These are phyloP conservation scores for Cordyceps tenuipes DNA, from an alignment of 2,329 filamentous ascomycete species.

Conservation along the genomic window DNA sequence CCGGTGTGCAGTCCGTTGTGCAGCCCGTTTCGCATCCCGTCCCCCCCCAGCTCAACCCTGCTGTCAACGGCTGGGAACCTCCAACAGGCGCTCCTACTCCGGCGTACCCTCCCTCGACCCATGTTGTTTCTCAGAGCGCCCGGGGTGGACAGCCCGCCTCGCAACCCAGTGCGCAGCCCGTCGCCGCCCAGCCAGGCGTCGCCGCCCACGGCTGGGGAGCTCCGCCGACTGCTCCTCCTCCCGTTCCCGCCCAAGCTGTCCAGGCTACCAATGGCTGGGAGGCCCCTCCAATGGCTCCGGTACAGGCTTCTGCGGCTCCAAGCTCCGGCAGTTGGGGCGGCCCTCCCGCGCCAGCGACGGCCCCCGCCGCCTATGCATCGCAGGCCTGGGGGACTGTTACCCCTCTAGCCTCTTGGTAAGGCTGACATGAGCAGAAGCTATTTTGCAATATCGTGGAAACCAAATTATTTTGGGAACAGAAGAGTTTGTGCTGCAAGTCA, in stretches of 20 bases:
- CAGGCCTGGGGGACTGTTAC: slow-evolving; percentile 6
- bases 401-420: background rate
- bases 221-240: no score
- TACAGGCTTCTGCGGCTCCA: background rate
- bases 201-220: no score
- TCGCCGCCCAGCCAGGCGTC: no score
- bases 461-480: background rate
- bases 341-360: background rate
- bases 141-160: background rate
- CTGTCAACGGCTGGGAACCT: background rate
- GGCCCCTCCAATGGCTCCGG: background rate
- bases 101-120: background rate
- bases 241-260: background rate
- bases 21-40: background rate
- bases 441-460: background rate
- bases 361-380: background rate
- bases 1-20: background rate
- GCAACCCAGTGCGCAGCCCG: no score
- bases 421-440: no score
- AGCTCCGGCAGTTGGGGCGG: background rate
- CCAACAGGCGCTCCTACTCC: background rate
- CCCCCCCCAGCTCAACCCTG: background rate
- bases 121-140: background rate
- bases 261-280: background rate
- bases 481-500: background rate